These are phyloP conservation scores for Trifolium repens DNA, from an alignment of 306 rosid species.

Conservation along the genomic window DNA sequence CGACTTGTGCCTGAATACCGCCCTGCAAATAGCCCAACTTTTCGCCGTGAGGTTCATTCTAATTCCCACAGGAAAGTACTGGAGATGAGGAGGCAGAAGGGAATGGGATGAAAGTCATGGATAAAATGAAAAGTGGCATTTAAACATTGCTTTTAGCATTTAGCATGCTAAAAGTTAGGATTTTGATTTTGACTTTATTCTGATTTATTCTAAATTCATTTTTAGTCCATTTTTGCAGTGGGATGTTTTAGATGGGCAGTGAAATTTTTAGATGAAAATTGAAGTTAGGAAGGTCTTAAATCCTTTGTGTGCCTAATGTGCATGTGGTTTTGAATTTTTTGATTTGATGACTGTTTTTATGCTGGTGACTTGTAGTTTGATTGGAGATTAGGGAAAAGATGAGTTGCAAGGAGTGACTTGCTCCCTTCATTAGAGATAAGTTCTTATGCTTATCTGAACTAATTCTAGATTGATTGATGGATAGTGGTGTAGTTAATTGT, in stretches of 20 bases:
- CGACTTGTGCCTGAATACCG: slow-evolving; percentile 77
- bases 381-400: slow-evolving; percentile 35
- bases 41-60: slow-evolving; percentile 63
- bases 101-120: slow-evolving; percentile 48
- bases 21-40: slow-evolving; percentile 77
- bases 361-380: slow-evolving; percentile 42
- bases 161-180: slow-evolving; percentile 49
- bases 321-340: slow-evolving; percentile 3
- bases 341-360: slow-evolving; percentile 36
- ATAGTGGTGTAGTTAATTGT: slow-evolving; percentile 26
- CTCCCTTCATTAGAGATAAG: slow-evolving; percentile 19
- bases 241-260: slow-evolving; percentile 45
- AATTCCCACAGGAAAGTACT: slow-evolving; percentile 74
- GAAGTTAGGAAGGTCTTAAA: slow-evolving; percentile 40
- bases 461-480: slow-evolving; percentile 35
- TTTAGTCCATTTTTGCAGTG: slow-evolving; percentile 39
- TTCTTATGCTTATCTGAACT: slow-evolving; percentile 33
- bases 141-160: slow-evolving; percentile 34
- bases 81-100: slow-evolving; percentile 70
- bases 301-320: slow-evolving; percentile 35
- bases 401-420: slow-evolving; percentile 26
- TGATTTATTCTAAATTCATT: slow-evolving; percentile 48
- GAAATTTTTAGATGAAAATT: slow-evolving; percentile 40
- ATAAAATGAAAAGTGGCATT: slow-evolving; percentile 49
- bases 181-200: slow-evolving; percentile 37